phyloP scores from a whole-genome alignment of 2,329 filamentous ascomycete species.

The Colletotrichum limetticola region DNA sequence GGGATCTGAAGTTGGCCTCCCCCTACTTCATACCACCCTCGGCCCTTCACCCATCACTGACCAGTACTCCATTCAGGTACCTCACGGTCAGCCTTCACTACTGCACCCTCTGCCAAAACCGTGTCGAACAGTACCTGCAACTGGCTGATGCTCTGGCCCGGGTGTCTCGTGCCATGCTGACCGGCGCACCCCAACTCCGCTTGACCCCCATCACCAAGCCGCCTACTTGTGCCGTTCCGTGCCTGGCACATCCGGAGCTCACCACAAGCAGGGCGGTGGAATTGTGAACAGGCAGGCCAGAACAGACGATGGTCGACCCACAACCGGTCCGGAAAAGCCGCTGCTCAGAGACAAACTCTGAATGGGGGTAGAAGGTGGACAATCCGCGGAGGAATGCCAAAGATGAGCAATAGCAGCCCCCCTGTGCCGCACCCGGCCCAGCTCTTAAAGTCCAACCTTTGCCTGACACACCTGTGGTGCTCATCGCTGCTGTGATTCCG shows the following conservation, averaged over 20 bases:
- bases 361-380: constrained; percentile 3
- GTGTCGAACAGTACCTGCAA: constrained; percentile 18
- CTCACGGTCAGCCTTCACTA: background rate
- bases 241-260: background rate
- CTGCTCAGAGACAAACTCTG: constrained; percentile 33
- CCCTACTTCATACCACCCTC: background rate
- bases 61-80: background rate
- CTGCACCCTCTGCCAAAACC: background rate
- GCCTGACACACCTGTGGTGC: background rate
- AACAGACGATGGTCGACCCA: constrained; percentile 14
- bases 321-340: constrained; percentile 23
- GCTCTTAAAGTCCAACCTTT: background rate
- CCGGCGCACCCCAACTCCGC: constrained; percentile 13
- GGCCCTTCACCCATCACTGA: background rate
- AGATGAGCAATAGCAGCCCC: background rate
- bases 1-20: constrained; percentile 28
- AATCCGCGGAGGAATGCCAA: constrained; percentile 1
- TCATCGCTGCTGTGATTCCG: constrained; percentile 13
- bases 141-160: constrained; percentile 9
- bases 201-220: background rate
- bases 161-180: constrained; percentile 1
- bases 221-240: constrained; percentile 15
- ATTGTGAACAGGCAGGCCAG: background rate
- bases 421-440: background rate
- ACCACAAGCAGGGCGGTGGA: constrained; percentile 3